A percentile compares a stretch with the other conserved stretches of the same genome.
Conservation (phyloP, 768 basidiomycete species). For the Suillus plorans region DNA sequence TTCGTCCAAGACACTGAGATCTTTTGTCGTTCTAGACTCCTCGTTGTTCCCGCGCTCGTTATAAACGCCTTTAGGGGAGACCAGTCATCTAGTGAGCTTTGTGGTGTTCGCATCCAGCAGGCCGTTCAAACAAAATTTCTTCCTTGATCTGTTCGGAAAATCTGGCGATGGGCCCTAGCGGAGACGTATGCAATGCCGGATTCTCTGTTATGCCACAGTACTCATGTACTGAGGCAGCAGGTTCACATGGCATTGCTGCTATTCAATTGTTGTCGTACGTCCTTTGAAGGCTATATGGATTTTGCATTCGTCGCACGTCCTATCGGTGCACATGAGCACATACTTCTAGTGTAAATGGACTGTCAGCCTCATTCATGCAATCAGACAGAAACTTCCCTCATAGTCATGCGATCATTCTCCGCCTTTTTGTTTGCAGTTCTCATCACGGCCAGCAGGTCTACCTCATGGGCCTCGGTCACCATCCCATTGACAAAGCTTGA, state of each 20-base stretch:
- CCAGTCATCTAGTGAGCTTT: neutral
- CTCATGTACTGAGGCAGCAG: neutral
- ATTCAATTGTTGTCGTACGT: neutral
- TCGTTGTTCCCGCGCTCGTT: too few relatives aligned
- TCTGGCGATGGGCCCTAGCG: neutral
- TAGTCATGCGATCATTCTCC: slow-evolving; percentile 15
- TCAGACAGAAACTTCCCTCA: neutral
- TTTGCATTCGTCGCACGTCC: neutral
- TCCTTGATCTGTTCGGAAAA: neutral
- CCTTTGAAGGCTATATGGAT: neutral
- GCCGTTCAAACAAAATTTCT: neutral
- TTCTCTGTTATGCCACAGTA: neutral
- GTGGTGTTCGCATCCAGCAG: neutral
- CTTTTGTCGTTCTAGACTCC: too few relatives aligned
- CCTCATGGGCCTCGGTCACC: slow-evolving; percentile 7
- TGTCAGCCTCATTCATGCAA: neutral
- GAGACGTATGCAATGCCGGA: neutral
- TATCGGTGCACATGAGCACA: neutral
- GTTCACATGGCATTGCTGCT: neutral
- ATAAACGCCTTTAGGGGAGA: too few relatives aligned
- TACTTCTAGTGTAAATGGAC: neutral
- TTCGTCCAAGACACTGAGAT: too few relatives aligned
- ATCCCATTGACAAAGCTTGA: slow-evolving; percentile 15
- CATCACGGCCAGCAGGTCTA: slow-evolving; percentile 10
- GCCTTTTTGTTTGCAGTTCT: slow-evolving; percentile 6